A percentile compares a stretch with the other conserved stretches of the same genome.
phyloP scores from a whole-genome alignment of 1,284 basidiomycete species.

The Fomitopsis betulina region DNA sequence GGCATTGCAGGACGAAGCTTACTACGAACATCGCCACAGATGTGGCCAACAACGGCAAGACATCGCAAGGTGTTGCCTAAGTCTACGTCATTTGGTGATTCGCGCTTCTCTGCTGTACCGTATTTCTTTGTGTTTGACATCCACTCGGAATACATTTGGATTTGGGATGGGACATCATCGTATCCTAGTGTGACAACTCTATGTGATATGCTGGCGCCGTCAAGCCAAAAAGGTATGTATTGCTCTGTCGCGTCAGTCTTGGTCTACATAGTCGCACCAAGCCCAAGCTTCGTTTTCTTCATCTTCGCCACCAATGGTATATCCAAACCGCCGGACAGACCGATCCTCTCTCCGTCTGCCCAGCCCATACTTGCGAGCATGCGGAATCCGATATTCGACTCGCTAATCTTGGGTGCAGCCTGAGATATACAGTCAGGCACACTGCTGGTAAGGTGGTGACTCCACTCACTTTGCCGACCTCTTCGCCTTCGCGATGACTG shows the following conservation, averaged over 20 bases:
- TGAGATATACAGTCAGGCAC: slow-evolving; percentile 16
- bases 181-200: not conserved
- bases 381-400: slow-evolving; percentile 70
- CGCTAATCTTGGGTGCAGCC: slow-evolving; percentile 71
- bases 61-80: slow-evolving; percentile 28
- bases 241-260: too few species aligned
- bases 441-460: not conserved
- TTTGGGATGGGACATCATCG: not conserved
- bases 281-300: slow-evolving; percentile 69
- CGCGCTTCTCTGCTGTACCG: not conserved
- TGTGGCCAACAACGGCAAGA: slow-evolving; percentile 26
- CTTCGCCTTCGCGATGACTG: slow-evolving; percentile 65
- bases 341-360: slow-evolving; percentile 67
- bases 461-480: slow-evolving; percentile 61
- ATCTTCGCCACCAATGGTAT: slow-evolving; percentile 67
- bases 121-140: not conserved
- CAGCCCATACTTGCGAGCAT: slow-evolving; percentile 79
- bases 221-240: too few species aligned
- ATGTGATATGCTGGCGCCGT: too few species aligned
- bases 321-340: slow-evolving; percentile 57
- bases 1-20: slow-evolving; percentile 22
- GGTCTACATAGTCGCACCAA: slow-evolving; percentile 46
- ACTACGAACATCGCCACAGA: slow-evolving; percentile 34
- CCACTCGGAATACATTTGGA: slow-evolving; percentile 1
- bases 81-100: not conserved